Conservation (phyloP, 1,284 basidiomycete genomes). For the Ceratobasidium papillatum region DNA sequence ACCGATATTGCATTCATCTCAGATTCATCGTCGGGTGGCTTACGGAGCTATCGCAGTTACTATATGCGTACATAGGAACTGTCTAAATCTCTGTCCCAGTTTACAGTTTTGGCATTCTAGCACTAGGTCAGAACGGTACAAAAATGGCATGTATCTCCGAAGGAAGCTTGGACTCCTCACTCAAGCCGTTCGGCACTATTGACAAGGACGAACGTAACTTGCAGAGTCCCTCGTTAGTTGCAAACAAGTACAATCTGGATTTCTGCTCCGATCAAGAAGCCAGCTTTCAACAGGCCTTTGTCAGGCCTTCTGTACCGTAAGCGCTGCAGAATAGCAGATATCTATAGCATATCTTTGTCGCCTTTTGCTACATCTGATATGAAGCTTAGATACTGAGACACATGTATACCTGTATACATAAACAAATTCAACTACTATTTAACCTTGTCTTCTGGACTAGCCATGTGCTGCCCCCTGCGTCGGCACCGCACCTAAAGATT, state of each 20-base stretch:
- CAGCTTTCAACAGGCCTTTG: too few relatives aligned
- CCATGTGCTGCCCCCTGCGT: too few relatives aligned
- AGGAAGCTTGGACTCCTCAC: neutral
- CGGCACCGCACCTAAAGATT: too few relatives aligned
- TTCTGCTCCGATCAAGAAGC: constrained; percentile 1
- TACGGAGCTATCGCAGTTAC: neutral
- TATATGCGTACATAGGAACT: neutral
- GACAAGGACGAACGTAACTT: too few relatives aligned
- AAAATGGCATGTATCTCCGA: neutral
- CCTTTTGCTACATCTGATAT: too few relatives aligned
- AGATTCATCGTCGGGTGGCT: neutral
- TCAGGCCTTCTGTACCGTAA: too few relatives aligned
- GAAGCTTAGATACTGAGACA: neutral
- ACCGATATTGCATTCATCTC: neutral
- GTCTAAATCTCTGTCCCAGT: neutral
- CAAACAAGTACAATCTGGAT: neutral
- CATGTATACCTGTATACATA: neutral
- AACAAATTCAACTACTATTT: neutral
- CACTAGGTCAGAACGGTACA: neutral
- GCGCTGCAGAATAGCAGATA: too few relatives aligned
- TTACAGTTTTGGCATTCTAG: neutral
- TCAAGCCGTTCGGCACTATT: neutral
- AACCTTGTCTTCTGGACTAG: neutral
- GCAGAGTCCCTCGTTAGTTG: neutral
- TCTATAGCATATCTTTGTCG: too few relatives aligned